Base-by-base conservation (phyloP, 2,329 filamentous ascomycete genomes). In the Penicillium freii region DNA sequence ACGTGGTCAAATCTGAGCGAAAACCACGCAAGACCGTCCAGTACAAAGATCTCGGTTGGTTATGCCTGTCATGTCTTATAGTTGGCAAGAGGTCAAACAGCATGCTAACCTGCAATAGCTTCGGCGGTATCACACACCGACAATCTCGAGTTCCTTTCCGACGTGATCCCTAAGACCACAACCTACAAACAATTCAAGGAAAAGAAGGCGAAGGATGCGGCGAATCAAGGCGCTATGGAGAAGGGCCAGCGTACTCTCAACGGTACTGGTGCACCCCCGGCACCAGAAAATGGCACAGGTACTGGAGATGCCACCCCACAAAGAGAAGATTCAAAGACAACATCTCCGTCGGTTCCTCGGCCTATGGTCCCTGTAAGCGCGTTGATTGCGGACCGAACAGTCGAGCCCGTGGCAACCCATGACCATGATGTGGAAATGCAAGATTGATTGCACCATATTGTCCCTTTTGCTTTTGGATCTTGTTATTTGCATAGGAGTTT, bases 1-100 rank as follows among this genome's bases (percentile, higher is more conserved):
- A 90, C 69, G 90, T 96, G 68, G 89, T 92, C 67, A 95, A 94
- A 71, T 84, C 92, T 1, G 94, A 97, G 76, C 85, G 89, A 67
- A 97, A 97, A 74, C 93, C 93, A 6, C 84, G 94, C 56, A 87
- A 92, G 59, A 97, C 95, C 70, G 89, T 99, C 61, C 94, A 97
- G 74, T 99, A 99, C 80, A 91, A 91, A 71, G 94, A 99, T 75
- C 83, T 99, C 42, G 88, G 90, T 92, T 79, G 57, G 82, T 69
- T 23, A 27, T 40, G 27, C 21, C 21, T 23, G 13, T 27, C 11
- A 15, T 13, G 13, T 2, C 38, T 17, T 17, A 31, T 25, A 4
- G 36, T 39, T 31, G 29, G 34, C 46, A 43, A n/a, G n/a, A 31
- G 9, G 13, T 5, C 15, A 11, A 40, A 49, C 29, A 13, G 51